Evolutionary conservation across 768 basidiomycete genomes (phyloP).

Genomic region (Serendipita sp.): DNA sequence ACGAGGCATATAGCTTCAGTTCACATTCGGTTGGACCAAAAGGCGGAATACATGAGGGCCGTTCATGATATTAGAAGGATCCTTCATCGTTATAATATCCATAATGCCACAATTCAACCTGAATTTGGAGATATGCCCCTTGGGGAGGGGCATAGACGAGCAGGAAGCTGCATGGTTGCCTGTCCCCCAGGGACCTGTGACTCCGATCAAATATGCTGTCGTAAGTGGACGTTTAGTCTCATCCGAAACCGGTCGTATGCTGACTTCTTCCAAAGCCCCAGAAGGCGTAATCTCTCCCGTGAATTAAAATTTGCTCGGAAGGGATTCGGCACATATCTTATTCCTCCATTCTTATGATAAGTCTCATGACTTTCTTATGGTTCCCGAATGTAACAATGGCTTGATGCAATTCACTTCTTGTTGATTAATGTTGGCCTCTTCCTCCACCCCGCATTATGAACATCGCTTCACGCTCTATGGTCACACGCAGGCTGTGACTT

Average conservation of each 20-base stretch:
- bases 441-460: conserved; percentile 25
- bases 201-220: not conserved
- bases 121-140: conserved; percentile 26
- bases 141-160: not conserved
- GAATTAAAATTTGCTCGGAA: not conserved
- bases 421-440: not conserved
- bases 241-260: not conserved
- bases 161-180: not conserved
- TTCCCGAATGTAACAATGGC: not conserved
- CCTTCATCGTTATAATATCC: conserved; percentile 83
- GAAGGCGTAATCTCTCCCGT: not conserved
- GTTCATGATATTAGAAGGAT: conserved; percentile 68
- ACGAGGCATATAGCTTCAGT: conserved; percentile 89
- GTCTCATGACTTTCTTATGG: too few species aligned
- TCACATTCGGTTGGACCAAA: conserved; percentile 71
- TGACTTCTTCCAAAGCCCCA: not conserved
- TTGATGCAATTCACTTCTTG: not conserved
- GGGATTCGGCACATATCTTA: too few species aligned
- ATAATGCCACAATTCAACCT: conserved; percentile 88
- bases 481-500: conserved; percentile 69
- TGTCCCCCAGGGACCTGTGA: not conserved
- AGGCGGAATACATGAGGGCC: conserved; percentile 81
- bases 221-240: not conserved
- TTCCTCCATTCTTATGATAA: too few species aligned
- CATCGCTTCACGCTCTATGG: conserved; percentile 52